Base-by-base conservation (phyloP, 164 flowering plant genomes). In the Paratinospora sagittata region DNA sequence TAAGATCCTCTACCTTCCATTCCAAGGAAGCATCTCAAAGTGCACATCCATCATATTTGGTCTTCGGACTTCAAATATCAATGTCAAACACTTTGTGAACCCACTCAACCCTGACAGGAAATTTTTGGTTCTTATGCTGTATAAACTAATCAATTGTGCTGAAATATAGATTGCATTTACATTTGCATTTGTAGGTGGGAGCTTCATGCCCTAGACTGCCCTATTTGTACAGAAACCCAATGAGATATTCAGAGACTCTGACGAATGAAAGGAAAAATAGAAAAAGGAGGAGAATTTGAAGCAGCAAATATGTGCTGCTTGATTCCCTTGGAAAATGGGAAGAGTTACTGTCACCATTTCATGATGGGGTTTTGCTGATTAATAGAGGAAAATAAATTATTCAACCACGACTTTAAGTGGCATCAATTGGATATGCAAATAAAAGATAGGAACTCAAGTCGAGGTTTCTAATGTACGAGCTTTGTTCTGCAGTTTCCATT, bases 371-470 rank as follows among this genome's bases (percentile, higher is more conserved):
- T 14, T 6, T 13, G 17, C 14, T 47, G 55, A 47, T 47, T 14
- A 11, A 82, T 90, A 84, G 96, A 90, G 81, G 67, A 84, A 73
- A 87, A 87, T 74, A 90, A 90, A 4, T 47, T 4, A 47, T 47
- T 12, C 19, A 12, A 47, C 16, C 55, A 10, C 14, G 17, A 47
- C 4, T 47, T 47, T 47, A 10, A 47, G 14, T 30, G 34, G 34
- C 34, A 30, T 30, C 34, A 30, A 4, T 30, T 30, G 34, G 34
- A 2, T 30, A 30, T 2, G 2, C 34, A 30, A 30, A 30, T 30
- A 30, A 30, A 30, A 30, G 34, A 30, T 13, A 6, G 55, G 55
- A 47, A 10, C 55, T 10, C 12, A 12, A 47, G 55, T 47, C 8
- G 16, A 47, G 55, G 16, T 47, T 47, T 47, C 55, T 47, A 13